These are phyloP conservation scores for Acanthamoeba triangularis DNA, from an alignment of 208 protist species.

Conservation along the genomic window DNA sequence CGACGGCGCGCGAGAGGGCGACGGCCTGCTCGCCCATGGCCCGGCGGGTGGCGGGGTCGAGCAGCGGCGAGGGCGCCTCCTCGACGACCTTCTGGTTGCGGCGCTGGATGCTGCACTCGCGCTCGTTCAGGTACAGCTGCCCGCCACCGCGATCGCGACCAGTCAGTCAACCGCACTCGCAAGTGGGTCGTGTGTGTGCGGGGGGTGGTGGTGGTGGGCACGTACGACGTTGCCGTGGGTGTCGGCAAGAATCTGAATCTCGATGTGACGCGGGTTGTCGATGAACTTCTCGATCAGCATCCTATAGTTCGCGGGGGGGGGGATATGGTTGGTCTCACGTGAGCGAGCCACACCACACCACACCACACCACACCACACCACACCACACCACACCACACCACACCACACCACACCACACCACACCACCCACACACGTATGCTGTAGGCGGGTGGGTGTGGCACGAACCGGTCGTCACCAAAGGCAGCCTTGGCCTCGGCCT, in stretches of 20 bases:
- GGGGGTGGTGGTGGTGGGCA: not conserved
- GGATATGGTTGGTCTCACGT: not conserved
- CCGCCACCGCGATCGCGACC: too few species aligned
- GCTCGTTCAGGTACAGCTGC: slow-evolving; percentile 89
- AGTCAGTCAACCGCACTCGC: too few species aligned
- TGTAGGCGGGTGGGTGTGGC: too few species aligned
- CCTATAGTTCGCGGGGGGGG: not conserved
- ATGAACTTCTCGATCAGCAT: slow-evolving; percentile 71
- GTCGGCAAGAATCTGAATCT: slow-evolving; percentile 96
- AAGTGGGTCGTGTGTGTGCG: not conserved
- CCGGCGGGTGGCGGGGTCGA: slow-evolving; percentile 85
- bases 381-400: not conserved
- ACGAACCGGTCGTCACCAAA: slow-evolving; percentile 80
- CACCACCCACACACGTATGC: too few species aligned
- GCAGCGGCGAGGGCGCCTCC: slow-evolving; percentile 88
- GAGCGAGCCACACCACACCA: not conserved
- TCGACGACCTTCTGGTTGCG: slow-evolving; percentile 94
- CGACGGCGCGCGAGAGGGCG: slow-evolving; percentile 88
- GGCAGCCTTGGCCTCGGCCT: slow-evolving; percentile 83
- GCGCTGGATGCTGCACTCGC: slow-evolving; percentile 94
- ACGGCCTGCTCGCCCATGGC: slow-evolving; percentile 93
- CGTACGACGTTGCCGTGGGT: slow-evolving; percentile 90
- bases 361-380: too few species aligned
- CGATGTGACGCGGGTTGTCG: slow-evolving; percentile 93
- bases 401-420: not conserved